Percentiles rank a stretch among this genome's conserved stretches.
Evolutionary conservation across 1,284 basidiomycete genomes (phyloP).

Genomic region (Termitomyces sp.): DNA sequence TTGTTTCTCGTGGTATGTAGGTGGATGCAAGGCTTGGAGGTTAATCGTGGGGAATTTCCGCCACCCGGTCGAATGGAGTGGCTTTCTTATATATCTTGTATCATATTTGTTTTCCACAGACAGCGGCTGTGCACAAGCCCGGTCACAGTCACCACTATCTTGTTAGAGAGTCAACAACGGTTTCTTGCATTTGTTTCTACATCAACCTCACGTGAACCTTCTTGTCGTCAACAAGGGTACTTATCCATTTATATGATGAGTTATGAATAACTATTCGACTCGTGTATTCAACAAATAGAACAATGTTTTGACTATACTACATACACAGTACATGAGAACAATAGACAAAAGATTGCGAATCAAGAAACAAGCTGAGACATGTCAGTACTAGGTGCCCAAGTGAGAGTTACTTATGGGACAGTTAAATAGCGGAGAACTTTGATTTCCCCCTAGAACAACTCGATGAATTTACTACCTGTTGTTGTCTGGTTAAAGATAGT

Average conservation of each 20-base stretch:
- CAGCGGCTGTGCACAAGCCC: background rate
- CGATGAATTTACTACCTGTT: conserved; percentile 6
- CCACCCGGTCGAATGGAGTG: background rate
- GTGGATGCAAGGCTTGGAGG: background rate
- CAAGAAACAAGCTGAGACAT: background rate
- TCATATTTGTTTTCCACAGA: background rate
- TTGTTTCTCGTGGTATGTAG: background rate
- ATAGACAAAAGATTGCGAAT: too few relatives aligned
- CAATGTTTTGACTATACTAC: too few relatives aligned
- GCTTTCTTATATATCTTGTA: background rate
- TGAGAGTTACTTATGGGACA: background rate
- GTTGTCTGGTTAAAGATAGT: background rate
- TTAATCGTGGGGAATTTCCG: background rate
- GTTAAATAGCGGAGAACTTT: background rate
- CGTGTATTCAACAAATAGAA: too few relatives aligned
- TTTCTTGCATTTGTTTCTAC: background rate
- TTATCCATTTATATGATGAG: too few relatives aligned
- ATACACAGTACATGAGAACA: background rate
- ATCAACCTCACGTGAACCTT: background rate
- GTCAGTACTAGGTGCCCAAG: background rate
- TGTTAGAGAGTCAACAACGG: background rate
- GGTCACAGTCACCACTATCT: background rate
- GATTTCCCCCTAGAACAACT: background rate
- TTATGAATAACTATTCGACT: too few relatives aligned
- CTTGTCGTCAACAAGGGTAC: background rate